A percentile compares a stretch with the other conserved stretches of the same genome.
phyloP scores from a whole-genome alignment of 2,329 filamentous ascomycete species.

The Aspergillus ruber region DNA sequence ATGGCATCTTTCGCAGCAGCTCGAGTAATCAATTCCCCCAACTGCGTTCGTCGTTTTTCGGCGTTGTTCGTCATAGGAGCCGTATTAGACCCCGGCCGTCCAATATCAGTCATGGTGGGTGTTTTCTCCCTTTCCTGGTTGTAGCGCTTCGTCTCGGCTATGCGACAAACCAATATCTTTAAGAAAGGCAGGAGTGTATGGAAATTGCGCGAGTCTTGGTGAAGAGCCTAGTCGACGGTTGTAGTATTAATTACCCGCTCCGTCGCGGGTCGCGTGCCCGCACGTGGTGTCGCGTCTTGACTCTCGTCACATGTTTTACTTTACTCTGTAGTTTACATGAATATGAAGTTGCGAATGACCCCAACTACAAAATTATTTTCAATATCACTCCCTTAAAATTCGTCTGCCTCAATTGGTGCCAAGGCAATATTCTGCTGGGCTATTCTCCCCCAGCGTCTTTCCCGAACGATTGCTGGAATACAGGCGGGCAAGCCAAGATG shows the following conservation, averaged over 20 bases:
- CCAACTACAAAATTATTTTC: not conserved
- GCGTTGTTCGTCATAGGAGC: constrained; percentile 10
- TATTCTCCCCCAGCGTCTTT: not conserved
- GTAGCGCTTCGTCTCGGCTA: not conserved
- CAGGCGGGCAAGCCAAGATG: constrained; percentile 11
- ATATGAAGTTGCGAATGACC: not conserved
- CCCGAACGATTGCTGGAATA: not conserved
- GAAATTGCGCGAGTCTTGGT: constrained; percentile 3
- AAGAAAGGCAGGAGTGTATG: not conserved
- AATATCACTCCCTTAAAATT: too few relatives aligned
- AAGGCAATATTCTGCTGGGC: not conserved
- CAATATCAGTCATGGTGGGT: constrained; percentile 20
- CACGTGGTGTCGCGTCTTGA: constrained; percentile 8
- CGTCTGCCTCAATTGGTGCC: not conserved
- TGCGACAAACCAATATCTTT: not conserved
- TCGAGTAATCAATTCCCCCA: constrained; percentile 71
- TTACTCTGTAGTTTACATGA: not conserved
- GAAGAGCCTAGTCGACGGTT: not conserved
- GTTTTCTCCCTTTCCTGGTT: not conserved
- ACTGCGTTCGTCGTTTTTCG: constrained; percentile 51
- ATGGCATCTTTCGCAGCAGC: constrained; percentile 80
- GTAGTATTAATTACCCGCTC: not conserved
- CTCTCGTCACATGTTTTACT: not conserved
- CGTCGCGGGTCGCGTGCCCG: constrained; percentile 13
- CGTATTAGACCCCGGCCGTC: constrained; percentile 8